Evolutionary conservation across 1,139 yeast species (phyloP), one percentile per base, ranked within the genome.

Genomic region (Sugiyamaella grinbergsii): DNA sequence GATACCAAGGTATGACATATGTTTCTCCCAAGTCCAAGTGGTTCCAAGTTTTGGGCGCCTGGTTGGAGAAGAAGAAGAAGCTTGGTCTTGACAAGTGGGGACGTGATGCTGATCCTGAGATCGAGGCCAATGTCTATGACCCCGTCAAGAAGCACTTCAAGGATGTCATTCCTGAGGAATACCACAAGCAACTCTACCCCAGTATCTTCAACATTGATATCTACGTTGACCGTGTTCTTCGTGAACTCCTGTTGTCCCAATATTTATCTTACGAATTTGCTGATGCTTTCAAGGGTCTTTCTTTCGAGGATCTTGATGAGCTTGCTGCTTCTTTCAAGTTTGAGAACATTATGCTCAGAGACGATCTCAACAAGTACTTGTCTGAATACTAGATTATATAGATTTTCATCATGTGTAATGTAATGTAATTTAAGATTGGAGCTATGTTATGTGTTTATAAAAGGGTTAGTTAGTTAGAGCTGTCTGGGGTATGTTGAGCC

Each of bases 61-160:
- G 70, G 66, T 63, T 75, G 45, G 59, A 60, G 49, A 75, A 74
- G 65, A 75, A 75, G 66, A 68, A 71, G 58, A 61, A 64, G 42
- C 63, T 75, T 42, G 79, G 78, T 24, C 66, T 75, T 57, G 79
- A 75, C 60, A 65, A 67, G 59, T 75, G 79, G 79, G 79, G 79
- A 20, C 68, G 71, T 51, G 76, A 74, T 54, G 71, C 74, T 48
- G 76, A 68, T 53, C 73, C 76, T 5, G 58, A 68, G 50, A 59
- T 65, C 53, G 74, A 68, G 47, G 18, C 64, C 6, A 36, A 37
- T 4, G 61, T 74, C 41, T 74, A 74, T 60, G 60, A 64, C 24
- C 62, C 63, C 31, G 62, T 75, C 52, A 65, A 63, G 50, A 53
- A 66, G 28, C 78, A 74, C 52, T 66, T 75, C 59, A 58, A 62